A percentile compares a stretch with the other conserved stretches of the same genome.
These are phyloP conservation scores for Pontederia paniculata DNA, from an alignment of 176 grass and related monocot species.

Conservation along the genomic window DNA sequence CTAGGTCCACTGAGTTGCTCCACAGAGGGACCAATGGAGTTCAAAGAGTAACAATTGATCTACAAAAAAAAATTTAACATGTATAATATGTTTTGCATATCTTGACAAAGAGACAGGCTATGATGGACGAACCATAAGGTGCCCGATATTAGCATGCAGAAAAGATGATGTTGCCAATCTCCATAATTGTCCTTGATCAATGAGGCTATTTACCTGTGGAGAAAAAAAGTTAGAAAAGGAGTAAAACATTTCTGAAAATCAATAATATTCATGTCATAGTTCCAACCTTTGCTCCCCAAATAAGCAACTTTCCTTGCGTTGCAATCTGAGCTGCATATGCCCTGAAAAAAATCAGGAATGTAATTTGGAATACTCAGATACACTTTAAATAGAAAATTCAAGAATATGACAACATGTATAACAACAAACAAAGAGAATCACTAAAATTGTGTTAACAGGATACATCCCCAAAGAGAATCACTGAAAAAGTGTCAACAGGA, in stretches of 20 bases:
- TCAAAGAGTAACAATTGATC: slow-evolving; percentile 95
- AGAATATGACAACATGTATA: slow-evolving; percentile 7
- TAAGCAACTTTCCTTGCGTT: slow-evolving; percentile 58
- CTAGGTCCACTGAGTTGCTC: slow-evolving; percentile 59
- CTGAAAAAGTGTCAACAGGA: background rate
- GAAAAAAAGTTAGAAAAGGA: background rate
- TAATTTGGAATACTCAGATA: slow-evolving; percentile 16
- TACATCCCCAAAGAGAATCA: background rate
- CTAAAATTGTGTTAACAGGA: background rate
- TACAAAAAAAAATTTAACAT: slow-evolving; percentile 13
- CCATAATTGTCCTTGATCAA: slow-evolving; percentile 75
- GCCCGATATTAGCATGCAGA: slow-evolving; percentile 68
- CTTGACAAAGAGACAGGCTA: background rate
- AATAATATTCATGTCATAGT: slow-evolving; percentile 1
- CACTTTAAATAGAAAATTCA: slow-evolving; percentile 63
- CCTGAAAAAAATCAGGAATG: background rate
- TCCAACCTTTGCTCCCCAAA: slow-evolving; percentile 92
- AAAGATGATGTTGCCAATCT: slow-evolving; percentile 80
- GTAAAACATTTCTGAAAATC: slow-evolving; percentile 1
- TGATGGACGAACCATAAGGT: slow-evolving; percentile 51
- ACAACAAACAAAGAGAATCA: background rate
- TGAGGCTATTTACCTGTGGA: slow-evolving; percentile 76
- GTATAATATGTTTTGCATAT: background rate
- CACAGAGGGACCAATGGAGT: slow-evolving; percentile 73
- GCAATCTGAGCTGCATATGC: slow-evolving; percentile 36